Conservation (phyloP, 129 eudicot genomes). For the Rutidosis leptorrhynchoides region DNA sequence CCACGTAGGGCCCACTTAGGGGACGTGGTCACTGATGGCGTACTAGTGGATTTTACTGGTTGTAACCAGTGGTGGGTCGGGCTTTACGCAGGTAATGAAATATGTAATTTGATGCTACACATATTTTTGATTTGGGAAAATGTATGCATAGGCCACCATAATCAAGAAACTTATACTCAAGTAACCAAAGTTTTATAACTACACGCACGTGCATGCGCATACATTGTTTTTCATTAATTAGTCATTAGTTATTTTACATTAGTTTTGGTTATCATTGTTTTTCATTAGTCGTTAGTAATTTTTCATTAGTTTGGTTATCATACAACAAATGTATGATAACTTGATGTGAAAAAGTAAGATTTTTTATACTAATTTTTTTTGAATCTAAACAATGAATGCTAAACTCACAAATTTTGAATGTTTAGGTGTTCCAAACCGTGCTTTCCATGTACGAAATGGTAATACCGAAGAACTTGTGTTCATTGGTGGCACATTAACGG, state of each 20-base stretch:
- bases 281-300: too few relatives aligned
- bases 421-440: conserved; percentile 78
- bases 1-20: conserved; percentile 71
- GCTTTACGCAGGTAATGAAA: conserved; percentile 67
- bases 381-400: too few relatives aligned
- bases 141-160: neutral
- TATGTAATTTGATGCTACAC: neutral
- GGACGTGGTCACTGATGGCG: conserved; percentile 80
- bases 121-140: too few relatives aligned
- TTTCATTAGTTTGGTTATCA: too few relatives aligned
- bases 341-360: too few relatives aligned
- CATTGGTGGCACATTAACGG: conserved; percentile 68
- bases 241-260: too few relatives aligned
- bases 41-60: conserved; percentile 78
- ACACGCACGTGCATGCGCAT: too few relatives aligned
- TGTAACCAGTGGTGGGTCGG: conserved; percentile 85
- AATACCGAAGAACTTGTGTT: conserved; percentile 62
- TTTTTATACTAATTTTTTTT: too few relatives aligned
- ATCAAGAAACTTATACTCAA: neutral
- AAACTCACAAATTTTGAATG: too few relatives aligned
- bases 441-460: conserved; percentile 71
- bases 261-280: too few relatives aligned
- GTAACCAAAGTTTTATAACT: neutral
- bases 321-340: too few relatives aligned
- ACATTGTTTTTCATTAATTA: too few relatives aligned